Evolutionary conservation across 495 filamentous ascomycete species (phyloP).

Genomic region (Diplogelasinospora grovesii): DNA sequence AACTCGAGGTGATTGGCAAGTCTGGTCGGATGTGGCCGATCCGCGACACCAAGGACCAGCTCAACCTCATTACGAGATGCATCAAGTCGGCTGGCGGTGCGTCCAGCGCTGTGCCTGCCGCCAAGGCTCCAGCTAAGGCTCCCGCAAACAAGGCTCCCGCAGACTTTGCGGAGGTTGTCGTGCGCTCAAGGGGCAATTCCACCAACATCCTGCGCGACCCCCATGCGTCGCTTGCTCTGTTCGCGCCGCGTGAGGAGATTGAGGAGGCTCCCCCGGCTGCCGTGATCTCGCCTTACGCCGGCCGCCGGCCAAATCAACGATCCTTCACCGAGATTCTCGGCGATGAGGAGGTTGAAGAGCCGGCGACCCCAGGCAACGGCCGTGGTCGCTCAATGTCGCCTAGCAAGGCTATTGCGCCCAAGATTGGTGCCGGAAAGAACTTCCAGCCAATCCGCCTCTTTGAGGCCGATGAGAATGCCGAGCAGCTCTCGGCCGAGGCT

Average conservation of each 20-base stretch:
- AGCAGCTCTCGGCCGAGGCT: conserved; percentile 29
- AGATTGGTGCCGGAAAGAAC: conserved; percentile 63
- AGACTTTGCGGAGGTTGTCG: conserved; percentile 8
- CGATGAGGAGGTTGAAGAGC: conserved; percentile 34
- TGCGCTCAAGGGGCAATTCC: conserved; percentile 39
- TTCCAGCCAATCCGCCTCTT: conserved; percentile 66
- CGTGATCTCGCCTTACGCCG: conserved; percentile 49
- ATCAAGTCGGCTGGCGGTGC: conserved; percentile 31
- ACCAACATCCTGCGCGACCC: conserved; percentile 55
- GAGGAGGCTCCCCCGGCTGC: conserved; percentile 35
- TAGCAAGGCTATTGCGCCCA: conserved; percentile 48
- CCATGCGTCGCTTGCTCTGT: conserved; percentile 70
- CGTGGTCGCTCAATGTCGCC: conserved; percentile 36
- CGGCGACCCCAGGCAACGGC: conserved; percentile 42
- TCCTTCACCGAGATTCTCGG: conserved; percentile 48
- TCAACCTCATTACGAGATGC: conserved; percentile 57
- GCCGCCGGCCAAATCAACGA: conserved; percentile 38
- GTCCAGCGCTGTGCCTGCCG: conserved; percentile 11
- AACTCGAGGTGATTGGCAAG: conserved; percentile 86
- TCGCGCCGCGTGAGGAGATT: conserved; percentile 54
- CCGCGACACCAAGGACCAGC: conserved; percentile 79
- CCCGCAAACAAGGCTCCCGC: too few species aligned
- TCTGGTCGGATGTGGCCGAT: conserved; percentile 91
- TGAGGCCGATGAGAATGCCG: conserved; percentile 45
- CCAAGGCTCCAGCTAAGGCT: too few species aligned